These are phyloP conservation scores for Panicum miliaceum DNA, from an alignment of 176 grass and related monocot species.

Conservation along the genomic window DNA sequence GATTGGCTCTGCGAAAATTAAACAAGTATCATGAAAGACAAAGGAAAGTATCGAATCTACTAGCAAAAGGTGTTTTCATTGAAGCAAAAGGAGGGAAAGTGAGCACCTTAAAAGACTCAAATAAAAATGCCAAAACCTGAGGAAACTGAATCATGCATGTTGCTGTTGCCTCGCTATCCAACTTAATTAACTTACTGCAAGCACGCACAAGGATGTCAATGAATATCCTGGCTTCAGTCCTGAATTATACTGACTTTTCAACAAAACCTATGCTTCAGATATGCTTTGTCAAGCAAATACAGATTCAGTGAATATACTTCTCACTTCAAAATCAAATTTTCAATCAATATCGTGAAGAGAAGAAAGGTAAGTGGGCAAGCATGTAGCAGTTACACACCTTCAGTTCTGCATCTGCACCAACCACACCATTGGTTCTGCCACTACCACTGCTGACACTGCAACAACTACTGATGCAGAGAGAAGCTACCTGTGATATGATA, in stretches of 20 bases:
- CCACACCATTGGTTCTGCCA: neutral
- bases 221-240: neutral
- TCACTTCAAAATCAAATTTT: conserved; percentile 6
- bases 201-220: neutral
- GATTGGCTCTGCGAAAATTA: neutral
- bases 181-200: too few relatives aligned
- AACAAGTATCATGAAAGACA: conserved; percentile 6
- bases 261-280: neutral
- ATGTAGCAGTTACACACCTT: neutral
- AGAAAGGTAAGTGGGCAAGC: neutral
- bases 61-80: conserved; percentile 29
- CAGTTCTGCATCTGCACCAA: neutral
- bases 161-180: conserved; percentile 8
- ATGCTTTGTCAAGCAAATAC: neutral
- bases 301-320: neutral
- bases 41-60: conserved; percentile 31
- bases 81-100: neutral
- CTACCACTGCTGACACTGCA: neutral
- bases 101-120: conserved; percentile 9
- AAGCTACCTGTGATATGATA: neutral
- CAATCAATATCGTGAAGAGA: neutral
- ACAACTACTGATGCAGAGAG: neutral
- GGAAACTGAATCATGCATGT: conserved; percentile 38
- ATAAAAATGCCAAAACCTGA: conserved; percentile 25
- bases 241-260: neutral